Evolutionary conservation across 805 yeast genomes (phyloP).

Genomic region (Ogataea corticis): DNA sequence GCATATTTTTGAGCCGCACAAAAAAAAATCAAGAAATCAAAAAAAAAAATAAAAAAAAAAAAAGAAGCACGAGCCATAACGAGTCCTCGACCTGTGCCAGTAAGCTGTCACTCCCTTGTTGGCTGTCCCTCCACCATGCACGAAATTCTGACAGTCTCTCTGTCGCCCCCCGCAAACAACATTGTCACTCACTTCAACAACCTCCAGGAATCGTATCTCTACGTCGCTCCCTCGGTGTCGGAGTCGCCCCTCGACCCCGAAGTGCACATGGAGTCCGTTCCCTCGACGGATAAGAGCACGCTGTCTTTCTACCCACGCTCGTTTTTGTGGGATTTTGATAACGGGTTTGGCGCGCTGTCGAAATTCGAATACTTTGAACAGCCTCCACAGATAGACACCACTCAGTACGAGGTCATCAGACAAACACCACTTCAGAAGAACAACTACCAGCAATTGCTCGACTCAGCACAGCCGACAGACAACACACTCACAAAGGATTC

Average conservation of each 20-base stretch:
- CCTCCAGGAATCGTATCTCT: conserved; percentile 67
- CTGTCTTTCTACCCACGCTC: conserved; percentile 80
- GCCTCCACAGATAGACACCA: conserved; percentile 18
- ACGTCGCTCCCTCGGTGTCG: conserved; percentile 40
- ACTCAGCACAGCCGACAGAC: conserved; percentile 39
- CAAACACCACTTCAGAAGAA: conserved; percentile 45
- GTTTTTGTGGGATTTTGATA: conserved; percentile 73
- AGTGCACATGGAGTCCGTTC: conserved; percentile 47
- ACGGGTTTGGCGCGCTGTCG: conserved; percentile 73
- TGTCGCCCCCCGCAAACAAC: conserved; percentile 75
- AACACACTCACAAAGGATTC: conserved; percentile 40
- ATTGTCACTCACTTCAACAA: conserved; percentile 81
- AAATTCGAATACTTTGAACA: conserved; percentile 48
- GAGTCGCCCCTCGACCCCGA: conserved; percentile 41
- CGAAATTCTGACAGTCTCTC: conserved; percentile 71
- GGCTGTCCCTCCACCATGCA: conserved; percentile 53
- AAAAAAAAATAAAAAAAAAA: conserved; percentile 1
- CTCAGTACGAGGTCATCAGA: conserved; percentile 15
- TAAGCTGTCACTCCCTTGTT: background rate
- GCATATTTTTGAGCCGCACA: conserved; percentile 10
- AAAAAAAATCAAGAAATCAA: background rate
- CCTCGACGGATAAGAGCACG: conserved; percentile 40
- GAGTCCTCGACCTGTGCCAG: background rate
- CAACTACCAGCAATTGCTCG: conserved; percentile 65
- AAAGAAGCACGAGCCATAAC: background rate